Evolutionary conservation across 1,284 basidiomycete species (phyloP).

Genomic region (Hypsizygus ulmarius): DNA sequence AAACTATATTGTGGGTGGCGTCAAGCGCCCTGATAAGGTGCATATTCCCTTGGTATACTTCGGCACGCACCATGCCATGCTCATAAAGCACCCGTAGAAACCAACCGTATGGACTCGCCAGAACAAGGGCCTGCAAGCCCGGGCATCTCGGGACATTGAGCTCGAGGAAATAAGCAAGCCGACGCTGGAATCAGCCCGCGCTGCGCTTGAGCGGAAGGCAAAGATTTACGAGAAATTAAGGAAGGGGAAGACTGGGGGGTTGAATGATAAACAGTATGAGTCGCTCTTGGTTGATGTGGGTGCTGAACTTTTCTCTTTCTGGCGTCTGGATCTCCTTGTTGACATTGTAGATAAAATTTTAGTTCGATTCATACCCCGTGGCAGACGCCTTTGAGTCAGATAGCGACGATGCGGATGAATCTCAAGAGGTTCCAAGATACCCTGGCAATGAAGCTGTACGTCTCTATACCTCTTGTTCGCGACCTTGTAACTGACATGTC

Average conservation of each 20-base stretch:
- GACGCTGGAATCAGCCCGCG: slow-evolving; percentile 67
- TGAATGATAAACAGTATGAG: slow-evolving; percentile 76
- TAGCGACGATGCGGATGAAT: slow-evolving; percentile 75
- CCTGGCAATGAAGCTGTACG: slow-evolving; percentile 43
- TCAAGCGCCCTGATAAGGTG: slow-evolving; percentile 66
- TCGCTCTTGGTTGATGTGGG: slow-evolving; percentile 82
- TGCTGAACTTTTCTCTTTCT: slow-evolving; percentile 13
- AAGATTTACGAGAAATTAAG: slow-evolving; percentile 78
- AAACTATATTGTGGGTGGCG: slow-evolving; percentile 50
- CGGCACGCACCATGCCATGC: background rate
- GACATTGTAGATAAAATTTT: background rate
- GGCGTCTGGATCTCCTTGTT: background rate
- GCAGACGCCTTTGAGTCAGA: slow-evolving; percentile 58
- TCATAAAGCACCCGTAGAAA: slow-evolving; percentile 48
- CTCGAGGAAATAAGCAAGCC: slow-evolving; percentile 61
- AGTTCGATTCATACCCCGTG: slow-evolving; percentile 73
- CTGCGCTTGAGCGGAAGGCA: slow-evolving; percentile 76
- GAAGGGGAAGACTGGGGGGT: slow-evolving; percentile 78
- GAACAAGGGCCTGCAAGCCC: slow-evolving; percentile 66
- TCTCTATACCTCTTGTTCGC: background rate
- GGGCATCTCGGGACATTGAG: slow-evolving; percentile 64
- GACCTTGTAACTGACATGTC: slow-evolving; percentile 4
- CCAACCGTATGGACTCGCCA: slow-evolving; percentile 66
- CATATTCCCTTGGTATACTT: slow-evolving; percentile 11
- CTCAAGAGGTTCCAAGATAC: slow-evolving; percentile 52